Percentiles rank a stretch among this genome's conserved stretches.
Conservation (phyloP, 352 stramenopile species). For the Bremia lactucae region DNA sequence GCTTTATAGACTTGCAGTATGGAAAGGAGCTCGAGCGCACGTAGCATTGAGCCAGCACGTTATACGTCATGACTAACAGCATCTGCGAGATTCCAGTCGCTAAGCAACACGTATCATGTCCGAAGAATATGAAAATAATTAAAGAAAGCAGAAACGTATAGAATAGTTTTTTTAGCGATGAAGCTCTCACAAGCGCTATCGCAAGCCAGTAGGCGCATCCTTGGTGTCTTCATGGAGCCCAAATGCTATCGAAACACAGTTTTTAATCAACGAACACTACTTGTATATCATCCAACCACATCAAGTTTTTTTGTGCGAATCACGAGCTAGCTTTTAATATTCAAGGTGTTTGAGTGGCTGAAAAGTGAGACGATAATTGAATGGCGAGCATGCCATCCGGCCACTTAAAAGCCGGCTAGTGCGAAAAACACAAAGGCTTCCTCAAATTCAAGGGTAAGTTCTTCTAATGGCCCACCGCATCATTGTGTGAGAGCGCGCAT, state of each 20-base stretch:
- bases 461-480: conserved; percentile 2
- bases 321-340: neutral
- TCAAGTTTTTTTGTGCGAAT: conserved; percentile 10
- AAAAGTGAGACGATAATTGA: conserved; percentile 35
- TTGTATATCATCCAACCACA: conserved; percentile 21
- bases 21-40: conserved; percentile 71
- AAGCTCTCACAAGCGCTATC: conserved; percentile 9
- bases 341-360: conserved; percentile 15
- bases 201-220: conserved; percentile 25
- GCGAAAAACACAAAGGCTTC: conserved; percentile 83
- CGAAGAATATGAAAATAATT: neutral
- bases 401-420: conserved; percentile 27
- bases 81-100: conserved; percentile 16
- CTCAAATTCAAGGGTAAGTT: conserved; percentile 70
- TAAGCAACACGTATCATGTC: neutral
- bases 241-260: neutral
- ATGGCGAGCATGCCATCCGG: conserved; percentile 32
- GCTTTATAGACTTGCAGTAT: conserved; percentile 47
- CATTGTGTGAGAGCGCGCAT: neutral
- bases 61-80: conserved; percentile 80
- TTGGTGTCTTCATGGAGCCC: conserved; percentile 27
- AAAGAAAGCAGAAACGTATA: neutral
- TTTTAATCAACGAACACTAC: neutral
- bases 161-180: neutral
- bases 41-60: conserved; percentile 77